Conservation (phyloP, 768 basidiomycete species). For the Asterophora lycoperdoides region DNA sequence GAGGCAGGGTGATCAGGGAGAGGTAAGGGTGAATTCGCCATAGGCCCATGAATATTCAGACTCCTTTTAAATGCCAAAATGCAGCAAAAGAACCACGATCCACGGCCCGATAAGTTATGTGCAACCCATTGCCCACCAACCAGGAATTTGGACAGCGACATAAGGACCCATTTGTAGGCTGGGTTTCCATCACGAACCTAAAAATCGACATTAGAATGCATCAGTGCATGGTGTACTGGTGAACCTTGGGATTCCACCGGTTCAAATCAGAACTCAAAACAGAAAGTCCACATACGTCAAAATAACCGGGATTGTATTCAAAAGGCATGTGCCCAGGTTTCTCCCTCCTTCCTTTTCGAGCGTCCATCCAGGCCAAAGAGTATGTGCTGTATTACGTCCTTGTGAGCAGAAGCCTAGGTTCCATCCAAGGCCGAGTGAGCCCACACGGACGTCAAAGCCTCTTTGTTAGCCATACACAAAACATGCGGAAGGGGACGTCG, state of each 20-base stretch:
- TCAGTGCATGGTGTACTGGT: neutral
- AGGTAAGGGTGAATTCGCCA: neutral
- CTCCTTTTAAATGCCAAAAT: conserved; percentile 22
- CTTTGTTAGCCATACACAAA: no score
- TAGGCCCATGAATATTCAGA: conserved; percentile 5
- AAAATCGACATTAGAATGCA: conserved; percentile 12
- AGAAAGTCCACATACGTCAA: conserved; percentile 4
- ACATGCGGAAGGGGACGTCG: no score
- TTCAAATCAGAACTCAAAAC: conserved; percentile 14
- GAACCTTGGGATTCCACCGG: neutral
- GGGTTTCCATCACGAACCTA: conserved; percentile 5
- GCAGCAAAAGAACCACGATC: conserved; percentile 13
- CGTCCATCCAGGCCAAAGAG: no score
- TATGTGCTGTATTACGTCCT: no score
- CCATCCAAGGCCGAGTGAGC: no score
- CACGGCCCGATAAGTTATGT: conserved; percentile 17
- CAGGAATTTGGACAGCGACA: conserved; percentile 6
- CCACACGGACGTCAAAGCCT: no score
- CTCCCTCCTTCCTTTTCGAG: no score
- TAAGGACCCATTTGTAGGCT: neutral
- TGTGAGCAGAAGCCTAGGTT: no score
- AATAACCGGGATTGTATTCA: neutral
- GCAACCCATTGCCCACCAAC: neutral
- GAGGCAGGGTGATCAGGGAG: conserved; percentile 3
- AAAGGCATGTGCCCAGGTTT: neutral